phyloP scores from a whole-genome alignment of 805 yeast species.

The Candida khao-thaluensis region DNA sequence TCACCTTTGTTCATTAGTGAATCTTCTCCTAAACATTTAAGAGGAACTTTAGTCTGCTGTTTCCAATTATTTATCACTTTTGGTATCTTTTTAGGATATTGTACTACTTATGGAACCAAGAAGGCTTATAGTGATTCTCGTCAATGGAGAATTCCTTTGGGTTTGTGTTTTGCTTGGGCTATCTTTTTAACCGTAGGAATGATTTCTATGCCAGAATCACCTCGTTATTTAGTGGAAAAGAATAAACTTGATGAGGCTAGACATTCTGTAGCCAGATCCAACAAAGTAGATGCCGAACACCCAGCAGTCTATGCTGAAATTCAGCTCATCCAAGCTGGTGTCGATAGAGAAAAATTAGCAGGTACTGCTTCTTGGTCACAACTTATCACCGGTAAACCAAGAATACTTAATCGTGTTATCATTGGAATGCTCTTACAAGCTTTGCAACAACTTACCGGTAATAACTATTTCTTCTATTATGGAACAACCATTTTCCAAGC shows the following conservation, averaged over 20 bases:
- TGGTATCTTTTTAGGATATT: conserved; percentile 71
- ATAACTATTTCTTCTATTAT: conserved; percentile 63
- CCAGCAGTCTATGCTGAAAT: conserved; percentile 55
- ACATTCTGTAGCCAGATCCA: conserved; percentile 53
- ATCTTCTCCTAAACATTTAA: conserved; percentile 64
- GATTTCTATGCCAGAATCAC: conserved; percentile 68
- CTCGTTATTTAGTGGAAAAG: conserved; percentile 58
- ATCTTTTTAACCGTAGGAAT: conserved; percentile 48
- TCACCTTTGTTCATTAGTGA: conserved; percentile 69
- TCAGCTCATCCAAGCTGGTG: conserved; percentile 55
- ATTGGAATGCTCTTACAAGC: conserved; percentile 60
- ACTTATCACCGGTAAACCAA: conserved; percentile 62
- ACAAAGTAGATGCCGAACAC: conserved; percentile 54
- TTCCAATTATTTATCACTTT: conserved; percentile 69
- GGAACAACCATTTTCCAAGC: conserved; percentile 56
- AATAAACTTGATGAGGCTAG: conserved; percentile 53
- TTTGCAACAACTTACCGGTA: conserved; percentile 61
- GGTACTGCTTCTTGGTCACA: conserved; percentile 68
- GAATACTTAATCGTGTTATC: conserved; percentile 52
- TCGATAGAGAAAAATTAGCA: conserved; percentile 59
- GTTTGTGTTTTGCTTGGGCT: conserved; percentile 55
- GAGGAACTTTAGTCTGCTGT: conserved; percentile 70
- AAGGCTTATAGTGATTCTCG: conserved; percentile 43
- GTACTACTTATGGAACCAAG: conserved; percentile 60
- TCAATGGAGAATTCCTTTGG: conserved; percentile 71